Base-by-base conservation (phyloP, 176 grass and related monocot species). In the Canna indica region DNA sequence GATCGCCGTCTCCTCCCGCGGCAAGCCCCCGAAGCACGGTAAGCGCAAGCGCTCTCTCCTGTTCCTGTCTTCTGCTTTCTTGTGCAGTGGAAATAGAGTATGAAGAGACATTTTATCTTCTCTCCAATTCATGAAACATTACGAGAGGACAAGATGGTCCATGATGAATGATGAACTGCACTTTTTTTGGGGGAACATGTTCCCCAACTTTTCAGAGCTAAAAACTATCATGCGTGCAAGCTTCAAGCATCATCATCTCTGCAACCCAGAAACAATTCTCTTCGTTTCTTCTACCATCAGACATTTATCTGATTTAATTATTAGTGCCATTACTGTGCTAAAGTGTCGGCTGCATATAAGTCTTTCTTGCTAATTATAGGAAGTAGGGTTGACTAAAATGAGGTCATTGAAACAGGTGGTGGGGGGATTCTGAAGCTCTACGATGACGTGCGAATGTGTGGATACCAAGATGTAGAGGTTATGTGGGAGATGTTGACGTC, bases 401-500 rank as follows among this genome's bases (percentile, higher is more conserved):
- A 44, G 7, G 5, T 44, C 1, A 11, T 8, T 11, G 41, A 44
- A 44, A 76, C 83, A 96, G 92, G 85, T 74, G 92, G 85, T 74
- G 61, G 74, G 56, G 88, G 92, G 8, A 82, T 88, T 38, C 74
- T 91, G 35, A 89, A 66, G 30, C 83, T 96, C 17, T 85, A 88
- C 73, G 79, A 88, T 64, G 92, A 96, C 72, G 92, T 96, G 81
- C 85, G 91, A 54, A 96, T 88, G 32, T 91, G 91, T 39, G 83
- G 82, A 13, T 96, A 91, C 78, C 73, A 91, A 68, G 91, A 96
- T 73, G 92, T 88, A 78, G 83, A 91, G 41, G 91, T 91, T 67
- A 96, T 96, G 92, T 91, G 88, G 92, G 84, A 85, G 82, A 96
- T 91, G 72, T 71, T 96, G 66, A 85, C 28, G 7, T 38, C n/a